Evolutionary conservation across 2,329 filamentous ascomycete species (phyloP), one percentile per base, ranked within the genome.

Genomic region (Fonsecaea monophora): DNA sequence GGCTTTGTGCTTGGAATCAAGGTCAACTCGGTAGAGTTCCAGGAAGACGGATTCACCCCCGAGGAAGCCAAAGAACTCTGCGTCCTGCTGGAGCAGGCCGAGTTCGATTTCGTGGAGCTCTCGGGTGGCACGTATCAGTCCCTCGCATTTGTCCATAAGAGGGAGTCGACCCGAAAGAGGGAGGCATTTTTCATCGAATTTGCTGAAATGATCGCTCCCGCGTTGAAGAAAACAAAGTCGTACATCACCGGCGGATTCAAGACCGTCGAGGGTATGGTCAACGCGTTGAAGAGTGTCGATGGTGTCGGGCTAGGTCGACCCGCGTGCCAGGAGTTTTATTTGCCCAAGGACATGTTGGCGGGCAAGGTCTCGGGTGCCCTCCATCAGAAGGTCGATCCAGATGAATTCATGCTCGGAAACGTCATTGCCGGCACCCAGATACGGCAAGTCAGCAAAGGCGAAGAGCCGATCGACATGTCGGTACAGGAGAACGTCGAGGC

Each of bases 181-280:
- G 86, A 87, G 72, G 82, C 84, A 1, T 88, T 87, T 79, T 89
- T 88, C 79, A 73, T 87, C 53, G 85, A 87, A 4, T 87, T 87
- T 67, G 86, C 86, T 0, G 82, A 88, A 65, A 72, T 76, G 68
- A 82, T 89, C 73, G 76, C 83, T 30, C 75, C 83, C 37, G 76
- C 74, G 9, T 75, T 86, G 48, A 78, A 68, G 0, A 82, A 84
- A 74, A 89, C 86, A 0, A 86, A 82, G 73, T 81, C 79, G 0
- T 89, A 87, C 70, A 78, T 89, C 45, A 88, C 86, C 0, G 87
- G 87, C 32, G 87, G 87, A 0, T 78, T 89, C 68, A 81, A 83
- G 62, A 84, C 83, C 0, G 82, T 80, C 0, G 78, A 77, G 21
- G 87, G 82, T 2, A 89, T 90, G 87, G 82, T 85, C 13, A 77